Evolutionary conservation across 2,329 filamentous ascomycete genomes (phyloP).

Genomic region (Alternaria sp.): DNA sequence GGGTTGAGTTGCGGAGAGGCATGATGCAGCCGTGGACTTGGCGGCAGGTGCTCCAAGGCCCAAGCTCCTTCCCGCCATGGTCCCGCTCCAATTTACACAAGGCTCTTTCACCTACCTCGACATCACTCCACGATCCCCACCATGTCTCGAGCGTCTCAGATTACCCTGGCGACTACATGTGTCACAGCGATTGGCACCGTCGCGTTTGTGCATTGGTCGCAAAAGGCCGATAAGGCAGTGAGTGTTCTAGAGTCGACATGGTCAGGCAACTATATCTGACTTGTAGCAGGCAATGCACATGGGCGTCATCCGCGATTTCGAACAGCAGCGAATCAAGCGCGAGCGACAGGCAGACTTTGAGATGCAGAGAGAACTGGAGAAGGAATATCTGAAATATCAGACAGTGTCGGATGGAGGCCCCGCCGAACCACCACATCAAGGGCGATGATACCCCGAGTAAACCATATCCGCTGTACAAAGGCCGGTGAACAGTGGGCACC

Average conservation of each 20-base stretch:
- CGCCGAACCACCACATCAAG: slow-evolving; percentile 36
- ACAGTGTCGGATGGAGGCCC: slow-evolving; percentile 65
- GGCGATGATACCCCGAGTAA: slow-evolving; percentile 5
- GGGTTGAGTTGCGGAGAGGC: slow-evolving; percentile 30
- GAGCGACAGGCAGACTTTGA: slow-evolving; percentile 96
- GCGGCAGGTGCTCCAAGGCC: slow-evolving; percentile 34
- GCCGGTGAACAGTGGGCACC: slow-evolving; percentile 9
- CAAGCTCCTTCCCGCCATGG: slow-evolving; percentile 42
- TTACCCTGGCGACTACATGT: slow-evolving; percentile 82
- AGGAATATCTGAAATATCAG: slow-evolving; percentile 90
- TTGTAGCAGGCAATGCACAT: slow-evolving; percentile 84
- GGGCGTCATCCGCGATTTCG: slow-evolving; percentile 92
- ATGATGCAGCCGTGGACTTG: slow-evolving; percentile 40
- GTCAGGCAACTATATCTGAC: slow-evolving; percentile 18
- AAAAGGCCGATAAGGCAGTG: slow-evolving; percentile 84
- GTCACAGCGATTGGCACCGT: slow-evolving; percentile 80
- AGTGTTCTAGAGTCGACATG: slow-evolving; percentile 36
- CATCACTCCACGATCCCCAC: slow-evolving; percentile 11
- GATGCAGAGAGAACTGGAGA: slow-evolving; percentile 83
- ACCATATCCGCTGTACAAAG: slow-evolving; percentile 6
- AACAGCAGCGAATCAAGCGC: slow-evolving; percentile 87
- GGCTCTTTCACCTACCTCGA: slow-evolving; percentile 4
- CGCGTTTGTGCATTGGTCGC: slow-evolving; percentile 87
- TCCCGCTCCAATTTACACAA: slow-evolving; percentile 18
- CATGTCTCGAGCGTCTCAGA: slow-evolving; percentile 92